Conservation (phyloP, 805 yeast species). For the Soucietia sequanensis region DNA sequence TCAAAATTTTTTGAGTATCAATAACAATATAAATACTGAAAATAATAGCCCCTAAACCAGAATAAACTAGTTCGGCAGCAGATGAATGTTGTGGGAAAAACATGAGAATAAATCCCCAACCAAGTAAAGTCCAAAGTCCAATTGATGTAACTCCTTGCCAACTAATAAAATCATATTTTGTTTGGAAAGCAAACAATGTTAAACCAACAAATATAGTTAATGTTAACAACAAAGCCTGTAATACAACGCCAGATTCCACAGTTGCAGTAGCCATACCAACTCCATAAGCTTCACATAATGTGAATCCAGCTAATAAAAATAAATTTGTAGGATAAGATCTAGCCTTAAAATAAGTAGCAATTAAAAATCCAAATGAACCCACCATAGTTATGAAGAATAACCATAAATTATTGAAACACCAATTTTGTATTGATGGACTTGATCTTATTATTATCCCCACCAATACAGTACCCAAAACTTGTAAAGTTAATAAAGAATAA, state of each 20-base stretch:
- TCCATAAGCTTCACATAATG: conserved; percentile 70
- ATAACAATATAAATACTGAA: conserved; percentile 71
- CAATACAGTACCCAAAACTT: conserved; percentile 59
- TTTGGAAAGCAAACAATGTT: conserved; percentile 72
- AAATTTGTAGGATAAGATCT: conserved; percentile 69
- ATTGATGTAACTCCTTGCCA: conserved; percentile 59
- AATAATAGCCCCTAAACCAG: conserved; percentile 70
- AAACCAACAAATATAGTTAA: conserved; percentile 71
- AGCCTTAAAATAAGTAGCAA: conserved; percentile 63
- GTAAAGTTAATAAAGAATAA: conserved; percentile 66
- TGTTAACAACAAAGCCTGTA: conserved; percentile 72
- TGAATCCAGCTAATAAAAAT: conserved; percentile 60
- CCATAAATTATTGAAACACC: conserved; percentile 62
- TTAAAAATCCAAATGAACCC: conserved; percentile 62
- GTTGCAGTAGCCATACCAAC: conserved; percentile 66
- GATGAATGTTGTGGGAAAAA: conserved; percentile 57
- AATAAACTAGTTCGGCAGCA: conserved; percentile 63
- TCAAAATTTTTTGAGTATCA: conserved; percentile 80
- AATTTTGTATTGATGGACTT: conserved; percentile 44
- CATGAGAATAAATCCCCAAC: conserved; percentile 67
- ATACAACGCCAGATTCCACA: conserved; percentile 59
- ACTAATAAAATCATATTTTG: conserved; percentile 69
- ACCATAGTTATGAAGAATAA: conserved; percentile 52
- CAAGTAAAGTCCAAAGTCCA: conserved; percentile 66
- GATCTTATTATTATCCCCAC: conserved; percentile 52